Conservation (phyloP, 768 basidiomycete genomes). For the Clathrus columnatus region DNA sequence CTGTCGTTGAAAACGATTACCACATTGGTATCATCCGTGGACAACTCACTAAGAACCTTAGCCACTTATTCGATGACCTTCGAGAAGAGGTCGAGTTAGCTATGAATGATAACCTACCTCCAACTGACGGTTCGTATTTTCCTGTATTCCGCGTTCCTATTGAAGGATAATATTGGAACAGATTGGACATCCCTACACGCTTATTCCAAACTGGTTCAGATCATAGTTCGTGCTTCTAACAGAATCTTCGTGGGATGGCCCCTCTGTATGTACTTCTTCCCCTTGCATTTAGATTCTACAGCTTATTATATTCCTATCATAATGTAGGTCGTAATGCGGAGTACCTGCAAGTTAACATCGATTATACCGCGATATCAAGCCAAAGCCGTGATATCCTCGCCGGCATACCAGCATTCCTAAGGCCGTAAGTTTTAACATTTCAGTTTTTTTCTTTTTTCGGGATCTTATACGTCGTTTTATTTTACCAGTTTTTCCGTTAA, state of each 20-base stretch:
- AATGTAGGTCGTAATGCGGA: slow-evolving; percentile 32
- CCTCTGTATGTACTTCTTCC: slow-evolving; percentile 28
- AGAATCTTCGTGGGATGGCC: slow-evolving; percentile 39
- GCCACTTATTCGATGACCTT: not conserved
- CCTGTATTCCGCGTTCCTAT: not conserved
- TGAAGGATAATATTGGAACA: not conserved
- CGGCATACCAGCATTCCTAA: slow-evolving; percentile 34
- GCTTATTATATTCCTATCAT: slow-evolving; percentile 5
- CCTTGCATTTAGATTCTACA: not conserved
- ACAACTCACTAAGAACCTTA: slow-evolving; percentile 3
- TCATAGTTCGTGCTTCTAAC: slow-evolving; percentile 33
- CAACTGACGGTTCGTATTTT: not conserved
- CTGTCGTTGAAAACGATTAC: too few relatives aligned
- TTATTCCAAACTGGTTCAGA: slow-evolving; percentile 20
- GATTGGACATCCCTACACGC: not conserved
- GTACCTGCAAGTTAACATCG: slow-evolving; percentile 29
- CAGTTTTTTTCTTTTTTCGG: slow-evolving; percentile 11
- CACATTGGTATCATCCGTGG: not conserved
- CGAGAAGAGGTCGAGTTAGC: not conserved
- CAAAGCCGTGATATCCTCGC: slow-evolving; percentile 25
- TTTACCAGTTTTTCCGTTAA: slow-evolving; percentile 15
- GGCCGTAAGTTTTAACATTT: slow-evolving; percentile 28
- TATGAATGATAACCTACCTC: not conserved
- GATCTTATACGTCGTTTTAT: not conserved
- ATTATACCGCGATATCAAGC: slow-evolving; percentile 29